Percentiles rank a stretch among this genome's conserved stretches.
Conservation (phyloP, 225 moss, liverwort and hornwort genomes). For the Asterella californica region DNA sequence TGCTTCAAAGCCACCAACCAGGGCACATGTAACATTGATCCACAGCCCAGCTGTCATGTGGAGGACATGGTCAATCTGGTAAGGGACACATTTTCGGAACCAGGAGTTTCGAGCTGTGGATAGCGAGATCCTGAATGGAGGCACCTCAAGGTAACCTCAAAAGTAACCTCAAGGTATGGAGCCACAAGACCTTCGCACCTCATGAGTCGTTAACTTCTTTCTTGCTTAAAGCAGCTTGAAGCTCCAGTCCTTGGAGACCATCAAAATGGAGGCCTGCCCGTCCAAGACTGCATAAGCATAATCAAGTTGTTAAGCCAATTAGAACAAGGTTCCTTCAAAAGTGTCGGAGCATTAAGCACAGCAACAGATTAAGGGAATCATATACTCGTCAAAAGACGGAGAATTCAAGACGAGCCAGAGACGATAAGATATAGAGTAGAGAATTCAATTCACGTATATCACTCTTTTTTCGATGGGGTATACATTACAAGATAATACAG, state of each 20-base stretch:
- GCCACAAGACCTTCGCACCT: neutral
- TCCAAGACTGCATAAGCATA: slow-evolving; percentile 21
- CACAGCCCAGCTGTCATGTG: no score
- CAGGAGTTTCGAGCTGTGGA: neutral
- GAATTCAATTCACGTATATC: neutral
- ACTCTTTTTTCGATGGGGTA: slow-evolving; percentile 22
- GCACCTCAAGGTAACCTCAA: neutral
- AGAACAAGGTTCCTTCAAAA: neutral
- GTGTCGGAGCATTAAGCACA: neutral
- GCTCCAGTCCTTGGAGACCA: slow-evolving; percentile 17
- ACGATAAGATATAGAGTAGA: neutral
- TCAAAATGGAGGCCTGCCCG: slow-evolving; percentile 13
- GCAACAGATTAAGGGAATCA: neutral
- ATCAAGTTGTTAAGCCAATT: slow-evolving; percentile 13
- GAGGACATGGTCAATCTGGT: no score
- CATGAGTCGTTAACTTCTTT: slow-evolving; percentile 5
- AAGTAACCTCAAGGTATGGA: neutral
- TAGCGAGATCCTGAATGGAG: neutral
- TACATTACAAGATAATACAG: slow-evolving; percentile 17
- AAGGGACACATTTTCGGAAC: neutral
- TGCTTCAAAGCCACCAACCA: no score
- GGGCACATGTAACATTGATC: no score
- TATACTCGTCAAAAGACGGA: neutral
- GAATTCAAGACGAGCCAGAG: neutral
- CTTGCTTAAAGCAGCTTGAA: slow-evolving; percentile 16